Conservation (phyloP, 2,329 filamentous ascomycete genomes). For the Orbilia javanica region DNA sequence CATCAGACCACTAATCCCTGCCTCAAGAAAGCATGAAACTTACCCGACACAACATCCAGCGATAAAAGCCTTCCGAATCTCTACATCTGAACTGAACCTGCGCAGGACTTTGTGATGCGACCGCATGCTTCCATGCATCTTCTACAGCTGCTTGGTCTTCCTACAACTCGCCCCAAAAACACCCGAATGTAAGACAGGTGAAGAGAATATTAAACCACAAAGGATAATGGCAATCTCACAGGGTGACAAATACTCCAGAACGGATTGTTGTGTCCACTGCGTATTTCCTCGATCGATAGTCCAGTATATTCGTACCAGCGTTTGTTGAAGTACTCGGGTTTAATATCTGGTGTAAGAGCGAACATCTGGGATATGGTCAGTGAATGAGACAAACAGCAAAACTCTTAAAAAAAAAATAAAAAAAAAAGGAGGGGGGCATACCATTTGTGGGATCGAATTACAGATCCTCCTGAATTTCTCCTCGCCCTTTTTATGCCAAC, state of each 20-base stretch:
- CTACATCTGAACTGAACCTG: conserved; percentile 77
- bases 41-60: conserved; percentile 81
- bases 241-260: conserved; percentile 53
- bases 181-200: conserved; percentile 18
- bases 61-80: conserved; percentile 76
- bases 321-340: conserved; percentile 56
- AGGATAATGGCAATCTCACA: conserved; percentile 31
- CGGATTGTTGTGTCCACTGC: conserved; percentile 24
- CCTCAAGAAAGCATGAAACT: neutral
- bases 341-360: conserved; percentile 44
- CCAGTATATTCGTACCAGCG: conserved; percentile 58
- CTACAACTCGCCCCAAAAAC: conserved; percentile 5
- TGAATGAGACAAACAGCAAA: neutral
- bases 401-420: too few relatives aligned
- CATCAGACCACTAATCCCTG: neutral
- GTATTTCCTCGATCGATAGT: conserved; percentile 37
- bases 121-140: conserved; percentile 47
- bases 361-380: conserved; percentile 37
- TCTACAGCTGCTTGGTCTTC: conserved; percentile 51
- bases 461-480: conserved; percentile 53
- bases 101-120: conserved; percentile 74
- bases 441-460: conserved; percentile 57
- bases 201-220: neutral
- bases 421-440: neutral
- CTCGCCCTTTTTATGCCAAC: conserved; percentile 54